Base-by-base conservation (phyloP, 805 yeast species). In the Nakazawaea peltata region DNA sequence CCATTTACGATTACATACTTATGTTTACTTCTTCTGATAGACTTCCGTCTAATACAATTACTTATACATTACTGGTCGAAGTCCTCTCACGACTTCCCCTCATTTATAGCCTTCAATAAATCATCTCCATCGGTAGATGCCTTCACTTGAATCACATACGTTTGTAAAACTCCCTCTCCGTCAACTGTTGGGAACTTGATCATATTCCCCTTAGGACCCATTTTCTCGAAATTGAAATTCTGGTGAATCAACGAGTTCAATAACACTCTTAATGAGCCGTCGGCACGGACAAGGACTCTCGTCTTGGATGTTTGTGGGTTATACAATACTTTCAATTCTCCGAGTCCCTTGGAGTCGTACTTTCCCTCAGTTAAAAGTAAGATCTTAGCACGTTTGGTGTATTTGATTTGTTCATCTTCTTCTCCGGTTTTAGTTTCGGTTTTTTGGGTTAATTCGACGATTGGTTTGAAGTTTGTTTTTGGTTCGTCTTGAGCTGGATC, bases 251-350 rank as follows among this genome's bases (percentile, higher is more conserved):
- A 57, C 11, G 77, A 63, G 53, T 90, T 90, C 41, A 90, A 58
- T 30, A 90, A 56, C 12, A 87, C 77, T 46, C 94, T 72, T 26
- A 81, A 80, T 26, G 86, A 77, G 19, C 95, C 96, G 38, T 88
- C 97, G 0, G 96, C 84, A 49, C 97, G 75, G 15, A 90, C 69
- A 25, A 90, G 60, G 11, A 84, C 59, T 53, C 97, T 74, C 3
- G 77, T 53, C 50, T 84, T 84, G 16, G 64, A 60, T 8, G 81
- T 77, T 2, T 62, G 67, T 34, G 69, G 69, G 47, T 80, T 68
- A 39, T 69, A 74, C 37, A 90, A 62, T 10, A 90, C 64, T 48
- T 85, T 82, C 46, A 87, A 64, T 33, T 80, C 88, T 3, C 97
- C 97, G 3, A 87, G 64, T 10, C 97, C 97, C 43, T 70, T 69